Percentiles rank a stretch among this genome's conserved stretches.
Conservation (phyloP, 2,329 filamentous ascomycete species). For the Verticillium longisporum region DNA sequence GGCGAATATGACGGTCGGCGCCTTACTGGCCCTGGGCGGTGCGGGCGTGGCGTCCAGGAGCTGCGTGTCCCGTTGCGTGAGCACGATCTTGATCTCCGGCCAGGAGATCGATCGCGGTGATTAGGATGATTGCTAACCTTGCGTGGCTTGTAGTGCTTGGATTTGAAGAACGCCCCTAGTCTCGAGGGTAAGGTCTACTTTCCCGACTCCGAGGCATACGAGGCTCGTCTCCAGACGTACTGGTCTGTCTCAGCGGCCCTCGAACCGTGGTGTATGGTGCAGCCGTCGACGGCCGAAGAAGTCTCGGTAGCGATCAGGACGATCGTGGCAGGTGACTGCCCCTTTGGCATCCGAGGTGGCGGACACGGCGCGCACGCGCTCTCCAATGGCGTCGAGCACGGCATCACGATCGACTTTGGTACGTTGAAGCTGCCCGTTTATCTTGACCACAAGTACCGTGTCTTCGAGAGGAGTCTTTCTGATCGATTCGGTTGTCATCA, state of each 20-base stretch:
- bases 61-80: conserved; percentile 2
- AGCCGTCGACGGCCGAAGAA: conserved; percentile 25
- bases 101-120: no score
- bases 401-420: conserved; percentile 29
- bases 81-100: not conserved
- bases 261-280: conserved; percentile 26
- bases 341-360: conserved; percentile 31
- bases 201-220: conserved; percentile 18
- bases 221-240: conserved; percentile 24
- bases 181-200: conserved; percentile 21
- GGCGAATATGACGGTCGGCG: not conserved
- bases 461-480: not conserved
- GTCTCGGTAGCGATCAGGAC: conserved; percentile 26
- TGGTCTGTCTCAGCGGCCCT: conserved; percentile 28
- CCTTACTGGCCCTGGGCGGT: not conserved
- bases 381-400: conserved; percentile 26
- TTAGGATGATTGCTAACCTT: not conserved
- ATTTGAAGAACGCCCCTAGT: conserved; percentile 13
- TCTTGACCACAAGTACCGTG: not conserved
- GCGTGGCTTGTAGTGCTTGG: conserved; percentile 16
- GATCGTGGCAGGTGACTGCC: conserved; percentile 19
- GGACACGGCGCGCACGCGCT: conserved; percentile 25
- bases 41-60: not conserved
- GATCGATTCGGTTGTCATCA: not conserved
- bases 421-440: not conserved